Evolutionary conservation across 148 eudicot species (phyloP), one percentile per base, ranked within the genome.

Genomic region (Vaccinium corymbosum): DNA sequence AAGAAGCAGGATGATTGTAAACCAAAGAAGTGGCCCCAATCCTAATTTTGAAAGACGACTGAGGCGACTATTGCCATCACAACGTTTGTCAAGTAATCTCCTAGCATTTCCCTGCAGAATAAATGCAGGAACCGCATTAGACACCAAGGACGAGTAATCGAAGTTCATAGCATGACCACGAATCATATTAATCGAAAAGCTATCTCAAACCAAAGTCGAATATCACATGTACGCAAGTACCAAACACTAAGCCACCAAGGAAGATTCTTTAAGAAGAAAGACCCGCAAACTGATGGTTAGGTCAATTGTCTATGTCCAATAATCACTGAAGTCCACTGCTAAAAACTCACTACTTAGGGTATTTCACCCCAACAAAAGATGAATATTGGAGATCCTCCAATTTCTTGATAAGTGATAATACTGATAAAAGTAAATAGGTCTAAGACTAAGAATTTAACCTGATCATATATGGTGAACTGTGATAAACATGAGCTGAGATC

Each of bases 71-170:
- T 83, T 94, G 48, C 91, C 89, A 91, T 96, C 98, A 88, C 95
- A 93, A 35, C 92, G 97, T 82, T 84, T 93, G 79, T 93, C 98
- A 83, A 94, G 89, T 89, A 96, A 88, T 81, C 90, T 91, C 81
- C 97, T 91, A 73, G 99, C 99, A 90, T 96, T 96, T 80, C 98
- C 99, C 99, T 97, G 89, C 82, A 89, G 70, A 82, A 82, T 64
- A 50, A 13, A 68, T 27, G 42, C 73, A 68, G 32, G 73, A 85
- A 80, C 10, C 66, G 85, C 72, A 73, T 80, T 72, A 78, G 27
- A 35, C 20, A 64, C 35, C 35, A n/a, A 57, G 22, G 38, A 66
- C 46, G 55, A 64, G 55, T 50, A 50, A 3, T 15, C 13, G 62
- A 78, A 78, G 6, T 6, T 29, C 25, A 48, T 12, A 27, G 64